Conservation (phyloP, 768 basidiomycete genomes). For the Naganishia vishniacii region DNA sequence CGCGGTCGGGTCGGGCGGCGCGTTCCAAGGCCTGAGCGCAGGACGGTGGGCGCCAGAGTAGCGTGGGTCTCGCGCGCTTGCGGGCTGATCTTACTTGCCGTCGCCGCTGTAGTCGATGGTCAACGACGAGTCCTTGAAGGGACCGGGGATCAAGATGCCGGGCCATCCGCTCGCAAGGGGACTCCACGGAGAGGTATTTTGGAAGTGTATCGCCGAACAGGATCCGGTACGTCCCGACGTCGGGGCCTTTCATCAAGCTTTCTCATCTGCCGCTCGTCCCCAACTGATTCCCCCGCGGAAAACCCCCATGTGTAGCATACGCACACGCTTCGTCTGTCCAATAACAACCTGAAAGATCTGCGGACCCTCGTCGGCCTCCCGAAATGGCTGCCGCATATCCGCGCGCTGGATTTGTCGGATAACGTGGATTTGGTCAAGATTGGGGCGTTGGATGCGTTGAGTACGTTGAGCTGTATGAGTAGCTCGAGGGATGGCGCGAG, state of each 20-base stretch:
- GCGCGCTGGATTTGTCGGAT: conserved; percentile 43
- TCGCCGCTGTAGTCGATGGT: conserved; percentile 59
- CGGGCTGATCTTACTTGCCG: too few species aligned
- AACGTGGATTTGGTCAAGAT: conserved; percentile 57
- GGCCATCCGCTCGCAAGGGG: conserved; percentile 61
- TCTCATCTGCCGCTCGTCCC: too few species aligned
- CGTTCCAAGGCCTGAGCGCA: too few species aligned
- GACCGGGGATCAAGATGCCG: conserved; percentile 65
- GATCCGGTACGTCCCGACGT: conserved; percentile 20
- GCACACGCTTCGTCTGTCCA: conserved; percentile 72
- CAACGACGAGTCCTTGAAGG: conserved; percentile 69
- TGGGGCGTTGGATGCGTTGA: conserved; percentile 59
- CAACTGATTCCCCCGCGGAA: too few species aligned
- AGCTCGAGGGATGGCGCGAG: not conserved
- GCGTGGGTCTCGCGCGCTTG: too few species aligned
- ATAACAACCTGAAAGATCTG: conserved; percentile 64
- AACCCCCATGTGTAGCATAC: too few species aligned
- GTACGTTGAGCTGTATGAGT: conserved; percentile 61
- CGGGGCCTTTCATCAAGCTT: too few species aligned
- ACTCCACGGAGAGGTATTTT: conserved; percentile 65
- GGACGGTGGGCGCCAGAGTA: too few species aligned
- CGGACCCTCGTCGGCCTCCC: conserved; percentile 59
- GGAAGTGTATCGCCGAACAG: conserved; percentile 53
- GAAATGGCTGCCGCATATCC: conserved; percentile 62
- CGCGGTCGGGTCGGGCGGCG: not conserved